Evolutionary conservation across 2,329 filamentous ascomycete genomes (phyloP).

Genomic region (Blastomyces gilchristii): DNA sequence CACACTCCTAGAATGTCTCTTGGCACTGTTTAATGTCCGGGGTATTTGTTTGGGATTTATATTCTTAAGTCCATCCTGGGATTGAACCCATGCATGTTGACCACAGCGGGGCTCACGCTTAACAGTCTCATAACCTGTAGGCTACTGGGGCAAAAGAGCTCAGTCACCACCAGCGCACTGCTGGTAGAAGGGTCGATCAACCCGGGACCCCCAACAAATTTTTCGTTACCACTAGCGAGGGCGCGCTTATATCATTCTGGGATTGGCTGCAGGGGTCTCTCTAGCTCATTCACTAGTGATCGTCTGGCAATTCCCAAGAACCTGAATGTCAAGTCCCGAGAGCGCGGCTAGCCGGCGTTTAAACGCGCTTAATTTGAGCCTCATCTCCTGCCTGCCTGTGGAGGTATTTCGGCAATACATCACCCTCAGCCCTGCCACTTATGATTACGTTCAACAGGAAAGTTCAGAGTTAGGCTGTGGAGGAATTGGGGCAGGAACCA

Average conservation of each 20-base stretch:
- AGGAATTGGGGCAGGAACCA: neutral
- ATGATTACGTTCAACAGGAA: neutral
- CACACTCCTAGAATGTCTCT: too few species aligned
- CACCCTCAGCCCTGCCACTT: neutral
- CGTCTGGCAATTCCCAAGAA: neutral
- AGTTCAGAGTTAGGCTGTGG: neutral
- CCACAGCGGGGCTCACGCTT: too few species aligned
- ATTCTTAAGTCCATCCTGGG: too few species aligned
- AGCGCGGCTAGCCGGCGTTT: neutral
- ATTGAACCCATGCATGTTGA: too few species aligned
- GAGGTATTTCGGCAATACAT: neutral
- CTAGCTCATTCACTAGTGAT: neutral
- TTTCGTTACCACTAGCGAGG: neutral
- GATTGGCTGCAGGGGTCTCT: neutral
- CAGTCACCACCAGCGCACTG: too few species aligned
- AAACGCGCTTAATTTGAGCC: neutral
- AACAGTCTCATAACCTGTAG: too few species aligned
- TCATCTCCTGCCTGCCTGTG: neutral
- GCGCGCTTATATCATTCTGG: neutral
- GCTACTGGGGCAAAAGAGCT: too few species aligned
- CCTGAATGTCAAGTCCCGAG: neutral
- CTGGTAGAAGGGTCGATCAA: too few species aligned
- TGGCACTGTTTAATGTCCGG: too few species aligned
- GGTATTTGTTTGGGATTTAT: too few species aligned
- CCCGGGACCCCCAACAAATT: too few species aligned